These are phyloP conservation scores for Xylaria grammica DNA, from an alignment of 495 filamentous ascomycete genomes.

Conservation along the genomic window DNA sequence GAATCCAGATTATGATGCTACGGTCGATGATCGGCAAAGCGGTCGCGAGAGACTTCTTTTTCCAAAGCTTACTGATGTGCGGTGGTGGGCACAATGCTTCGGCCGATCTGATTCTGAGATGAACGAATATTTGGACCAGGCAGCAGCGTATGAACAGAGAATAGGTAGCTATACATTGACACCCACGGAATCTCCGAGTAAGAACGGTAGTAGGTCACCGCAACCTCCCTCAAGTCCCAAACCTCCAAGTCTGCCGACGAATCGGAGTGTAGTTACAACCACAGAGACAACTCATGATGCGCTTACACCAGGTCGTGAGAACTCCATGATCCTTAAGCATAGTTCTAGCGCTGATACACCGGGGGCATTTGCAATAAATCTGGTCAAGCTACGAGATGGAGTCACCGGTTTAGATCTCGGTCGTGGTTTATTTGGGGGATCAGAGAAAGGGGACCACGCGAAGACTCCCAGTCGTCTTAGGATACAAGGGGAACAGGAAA, in stretches of 20 bases:
- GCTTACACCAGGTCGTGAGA: conserved; percentile 39
- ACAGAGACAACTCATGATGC: conserved; percentile 48
- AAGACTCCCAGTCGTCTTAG: background rate
- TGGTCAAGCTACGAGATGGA: conserved; percentile 50
- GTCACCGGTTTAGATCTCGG: conserved; percentile 53
- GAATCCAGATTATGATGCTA: conserved; percentile 77
- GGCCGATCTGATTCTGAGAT: conserved; percentile 87
- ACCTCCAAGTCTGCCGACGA: conserved; percentile 40
- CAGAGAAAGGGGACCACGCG: conserved; percentile 6
- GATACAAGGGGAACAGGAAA: conserved; percentile 32
- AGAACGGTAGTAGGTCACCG: conserved; percentile 26
- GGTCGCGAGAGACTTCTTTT: conserved; percentile 85
- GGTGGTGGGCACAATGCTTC: conserved; percentile 94
- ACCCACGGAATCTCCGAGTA: conserved; percentile 25
- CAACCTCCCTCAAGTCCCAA: conserved; percentile 37
- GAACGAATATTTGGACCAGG: conserved; percentile 70
- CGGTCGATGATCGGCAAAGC: conserved; percentile 74
- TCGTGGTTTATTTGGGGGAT: conserved; percentile 30
- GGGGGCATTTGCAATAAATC: conserved; percentile 42
- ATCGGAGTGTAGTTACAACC: conserved; percentile 48
- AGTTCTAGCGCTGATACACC: conserved; percentile 49
- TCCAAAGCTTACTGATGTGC: conserved; percentile 66
- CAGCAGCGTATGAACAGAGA: conserved; percentile 35
- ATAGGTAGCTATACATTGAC: conserved; percentile 31
- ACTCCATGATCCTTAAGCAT: conserved; percentile 40